Percentiles rank a stretch among this genome's conserved stretches.
Conservation (phyloP, 768 basidiomycete genomes). For the Lactarius akahatsu region DNA sequence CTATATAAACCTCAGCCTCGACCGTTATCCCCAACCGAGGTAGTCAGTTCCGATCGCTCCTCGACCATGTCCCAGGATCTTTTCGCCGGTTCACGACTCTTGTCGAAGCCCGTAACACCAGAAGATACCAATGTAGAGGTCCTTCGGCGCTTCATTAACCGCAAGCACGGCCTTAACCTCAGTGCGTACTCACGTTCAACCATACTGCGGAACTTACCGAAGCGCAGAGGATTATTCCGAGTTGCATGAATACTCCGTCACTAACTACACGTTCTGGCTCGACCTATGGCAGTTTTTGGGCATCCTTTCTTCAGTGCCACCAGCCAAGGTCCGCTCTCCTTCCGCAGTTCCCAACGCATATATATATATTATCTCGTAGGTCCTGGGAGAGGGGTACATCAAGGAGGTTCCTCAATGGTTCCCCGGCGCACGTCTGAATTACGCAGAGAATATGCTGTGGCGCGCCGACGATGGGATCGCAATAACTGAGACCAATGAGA, state of each 20-base stretch:
- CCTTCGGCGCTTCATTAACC: slow-evolving; percentile 59
- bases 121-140: slow-evolving; percentile 48
- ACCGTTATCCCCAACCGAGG: background rate
- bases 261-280: slow-evolving; percentile 65
- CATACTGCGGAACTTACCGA: background rate
- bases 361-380: slow-evolving; percentile 11
- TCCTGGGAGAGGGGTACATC: slow-evolving; percentile 43
- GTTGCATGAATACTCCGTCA: slow-evolving; percentile 65
- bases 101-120: slow-evolving; percentile 54
- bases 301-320: slow-evolving; percentile 60
- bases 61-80: slow-evolving; percentile 28
- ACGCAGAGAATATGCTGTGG: slow-evolving; percentile 68
- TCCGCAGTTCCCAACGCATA: background rate
- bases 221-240: slow-evolving; percentile 60
- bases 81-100: slow-evolving; percentile 42
- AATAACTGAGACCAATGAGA: slow-evolving; percentile 57
- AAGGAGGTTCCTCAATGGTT: slow-evolving; percentile 69
- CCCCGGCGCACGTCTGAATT: slow-evolving; percentile 63
- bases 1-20: background rate
- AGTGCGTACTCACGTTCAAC: slow-evolving; percentile 33
- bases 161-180: slow-evolving; percentile 58
- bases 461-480: slow-evolving; percentile 60
- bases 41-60: background rate
- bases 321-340: slow-evolving; percentile 42
- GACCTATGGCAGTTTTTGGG: slow-evolving; percentile 67